Evolutionary conservation across 306 rosid genomes (phyloP), one percentile per base, ranked within the genome.

Genomic region (Betula pendula): DNA sequence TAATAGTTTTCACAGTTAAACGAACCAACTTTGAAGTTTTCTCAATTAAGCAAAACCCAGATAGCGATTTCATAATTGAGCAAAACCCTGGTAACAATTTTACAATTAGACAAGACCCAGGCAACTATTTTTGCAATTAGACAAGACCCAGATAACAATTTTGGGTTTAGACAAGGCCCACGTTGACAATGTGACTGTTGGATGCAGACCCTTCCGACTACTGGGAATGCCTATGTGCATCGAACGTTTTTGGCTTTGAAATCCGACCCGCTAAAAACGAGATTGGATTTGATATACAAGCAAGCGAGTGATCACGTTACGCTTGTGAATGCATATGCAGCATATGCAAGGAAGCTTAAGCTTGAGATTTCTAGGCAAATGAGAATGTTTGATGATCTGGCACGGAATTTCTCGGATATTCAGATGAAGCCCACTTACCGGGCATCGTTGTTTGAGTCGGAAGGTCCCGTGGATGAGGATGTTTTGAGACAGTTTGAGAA

Each of bases 311-410:
- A 96, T 88, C 99, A 96, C 72, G 83, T 89, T 58, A 87, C 96
- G 25, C 88, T 96, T 51, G 98, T 96, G 79, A 96, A 96, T 89
- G 98, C 99, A 1, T 96, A 96, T 79, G 96, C 98, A 22, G 91
- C 97, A 3, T 96, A 96, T 79, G 99, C 99, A 13, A 92, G 99
- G 89, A 96, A 91, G 93, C 97, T 96, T 72, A 96, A 96, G 94
- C 96, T 96, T 78, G 99, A 96, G 66, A 96, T 90, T 72, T 89
- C 97, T 77, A 89, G 84, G 85, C 97, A 96, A 17, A 76, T 96
- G 91, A 88, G 77, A 85, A 77, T 87, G 93, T 96, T 96, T 80
- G 95, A 92, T 86, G 99, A 92, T 55, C 79, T 96, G 82, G 97
- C 99, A 1, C 86, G 60, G 24, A 88, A 86, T 81, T 84, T 96